Evolutionary conservation across 257 asterid genomes (phyloP).

Genomic region (Scutellaria galericulata): DNA sequence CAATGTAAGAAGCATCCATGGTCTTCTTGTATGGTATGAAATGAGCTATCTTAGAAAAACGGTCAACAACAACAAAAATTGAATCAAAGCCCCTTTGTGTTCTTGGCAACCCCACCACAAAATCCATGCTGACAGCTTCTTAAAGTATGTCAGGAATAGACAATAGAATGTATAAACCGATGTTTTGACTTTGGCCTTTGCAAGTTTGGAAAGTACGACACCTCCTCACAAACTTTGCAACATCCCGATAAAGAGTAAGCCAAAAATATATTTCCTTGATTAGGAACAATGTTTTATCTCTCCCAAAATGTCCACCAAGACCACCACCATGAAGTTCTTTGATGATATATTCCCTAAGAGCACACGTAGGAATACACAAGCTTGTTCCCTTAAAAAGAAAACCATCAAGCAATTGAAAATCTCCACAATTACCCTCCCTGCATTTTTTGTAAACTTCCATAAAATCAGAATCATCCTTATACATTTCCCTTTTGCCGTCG

Average conservation of each 20-base stretch:
- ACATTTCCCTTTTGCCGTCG: not conserved
- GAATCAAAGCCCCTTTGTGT: not conserved
- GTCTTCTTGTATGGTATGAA: too few relatives aligned
- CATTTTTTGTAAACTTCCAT: too few relatives aligned
- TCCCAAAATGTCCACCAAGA: not conserved
- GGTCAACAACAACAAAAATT: not conserved
- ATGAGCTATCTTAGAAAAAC: too few relatives aligned
- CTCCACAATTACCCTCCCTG: not conserved
- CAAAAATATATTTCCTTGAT: not conserved
- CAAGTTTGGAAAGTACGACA: too few relatives aligned
- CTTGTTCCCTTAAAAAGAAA: not conserved
- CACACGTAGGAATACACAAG: not conserved
- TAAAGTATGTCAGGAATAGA: too few relatives aligned
- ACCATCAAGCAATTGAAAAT: not conserved
- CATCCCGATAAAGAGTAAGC: too few relatives aligned
- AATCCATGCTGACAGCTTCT: not conserved
- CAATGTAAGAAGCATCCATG: too few relatives aligned
- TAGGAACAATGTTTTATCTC: not conserved
- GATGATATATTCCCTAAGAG: not conserved
- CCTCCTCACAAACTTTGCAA: too few relatives aligned
- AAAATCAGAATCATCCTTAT: too few relatives aligned
- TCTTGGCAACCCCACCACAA: not conserved
- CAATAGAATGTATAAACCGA: too few relatives aligned
- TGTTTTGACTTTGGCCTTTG: too few relatives aligned
- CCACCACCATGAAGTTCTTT: conserved; percentile 13